These are phyloP conservation scores for Erysimum cheiri DNA, from an alignment of 441 rosid genomes.

Conservation along the genomic window DNA sequence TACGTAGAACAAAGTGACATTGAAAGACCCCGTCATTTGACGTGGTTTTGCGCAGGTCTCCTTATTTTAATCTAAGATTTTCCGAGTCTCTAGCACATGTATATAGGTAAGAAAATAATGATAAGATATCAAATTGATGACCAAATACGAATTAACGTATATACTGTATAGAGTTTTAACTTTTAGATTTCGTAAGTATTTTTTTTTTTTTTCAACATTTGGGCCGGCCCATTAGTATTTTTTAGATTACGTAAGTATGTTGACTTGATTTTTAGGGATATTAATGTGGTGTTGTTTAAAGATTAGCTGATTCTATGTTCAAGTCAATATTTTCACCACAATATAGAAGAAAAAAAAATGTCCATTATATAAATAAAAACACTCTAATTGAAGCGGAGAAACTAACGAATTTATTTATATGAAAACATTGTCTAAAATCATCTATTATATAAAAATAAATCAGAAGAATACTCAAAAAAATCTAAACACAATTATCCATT, in stretches of 20 bases:
- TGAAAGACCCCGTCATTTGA: not conserved
- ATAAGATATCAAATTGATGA: not conserved
- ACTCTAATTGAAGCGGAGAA: not conserved
- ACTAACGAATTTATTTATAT: not conserved
- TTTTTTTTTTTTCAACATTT: too few species aligned
- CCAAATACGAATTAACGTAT: not conserved
- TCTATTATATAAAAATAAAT: not conserved
- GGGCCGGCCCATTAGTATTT: too few species aligned
- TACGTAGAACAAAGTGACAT: not conserved
- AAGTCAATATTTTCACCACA: not conserved
- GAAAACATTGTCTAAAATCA: not conserved
- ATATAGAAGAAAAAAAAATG: too few species aligned
- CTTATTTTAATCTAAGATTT: not conserved
- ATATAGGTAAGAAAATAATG: not conserved
- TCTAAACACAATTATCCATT: slow-evolving; percentile 3
- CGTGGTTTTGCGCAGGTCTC: too few species aligned
- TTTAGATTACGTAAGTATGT: not conserved
- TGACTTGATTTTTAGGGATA: not conserved
- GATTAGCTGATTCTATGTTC: not conserved
- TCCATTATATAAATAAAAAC: not conserved
- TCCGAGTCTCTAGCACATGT: not conserved
- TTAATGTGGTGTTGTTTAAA: not conserved
- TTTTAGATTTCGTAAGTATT: too few species aligned
- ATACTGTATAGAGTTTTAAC: not conserved
- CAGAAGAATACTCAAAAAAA: not conserved